Evolutionary conservation across 106 monocot genomes (phyloP).

Genomic region (Ottelia alismoides): DNA sequence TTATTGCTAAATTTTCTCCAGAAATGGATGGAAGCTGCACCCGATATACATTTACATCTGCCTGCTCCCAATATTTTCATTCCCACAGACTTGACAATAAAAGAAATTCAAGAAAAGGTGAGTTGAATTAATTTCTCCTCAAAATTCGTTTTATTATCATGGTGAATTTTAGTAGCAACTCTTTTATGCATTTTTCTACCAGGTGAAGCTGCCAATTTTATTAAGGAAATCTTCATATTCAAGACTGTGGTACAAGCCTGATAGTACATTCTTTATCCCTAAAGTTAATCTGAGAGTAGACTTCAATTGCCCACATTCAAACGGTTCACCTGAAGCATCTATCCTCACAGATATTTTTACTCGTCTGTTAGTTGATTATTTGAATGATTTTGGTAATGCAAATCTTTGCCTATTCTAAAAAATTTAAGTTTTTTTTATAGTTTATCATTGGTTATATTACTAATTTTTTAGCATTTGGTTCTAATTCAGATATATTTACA

Average conservation of each 20-base stretch:
- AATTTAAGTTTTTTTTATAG: too few species aligned
- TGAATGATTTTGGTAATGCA: conserved; percentile 93
- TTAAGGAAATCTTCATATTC: conserved; percentile 60
- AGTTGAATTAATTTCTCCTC: too few species aligned
- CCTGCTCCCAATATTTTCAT: conserved; percentile 80
- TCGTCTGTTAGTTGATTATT: conserved; percentile 68
- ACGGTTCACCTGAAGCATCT: conserved; percentile 60
- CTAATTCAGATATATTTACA: too few species aligned
- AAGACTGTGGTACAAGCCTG: conserved; percentile 91
- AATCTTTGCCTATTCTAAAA: too few species aligned
- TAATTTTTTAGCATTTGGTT: too few species aligned
- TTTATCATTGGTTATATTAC: too few species aligned
- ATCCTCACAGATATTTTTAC: conserved; percentile 77
- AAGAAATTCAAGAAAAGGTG: conserved; percentile 46
- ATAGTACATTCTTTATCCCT: conserved; percentile 67
- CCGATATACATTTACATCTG: conserved; percentile 49
- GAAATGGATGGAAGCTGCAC: conserved; percentile 73
- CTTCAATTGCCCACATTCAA: conserved; percentile 75
- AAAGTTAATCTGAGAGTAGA: conserved; percentile 72
- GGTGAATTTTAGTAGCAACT: too few species aligned
- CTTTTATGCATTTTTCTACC: conserved; percentile 10
- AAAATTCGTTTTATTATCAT: too few species aligned
- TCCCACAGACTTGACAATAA: conserved; percentile 68
- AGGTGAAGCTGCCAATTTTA: conserved; percentile 53
- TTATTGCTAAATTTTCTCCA: too few species aligned